Base-by-base conservation (phyloP, 257 asterid genomes). In the Jacaranda mimosifolia region DNA sequence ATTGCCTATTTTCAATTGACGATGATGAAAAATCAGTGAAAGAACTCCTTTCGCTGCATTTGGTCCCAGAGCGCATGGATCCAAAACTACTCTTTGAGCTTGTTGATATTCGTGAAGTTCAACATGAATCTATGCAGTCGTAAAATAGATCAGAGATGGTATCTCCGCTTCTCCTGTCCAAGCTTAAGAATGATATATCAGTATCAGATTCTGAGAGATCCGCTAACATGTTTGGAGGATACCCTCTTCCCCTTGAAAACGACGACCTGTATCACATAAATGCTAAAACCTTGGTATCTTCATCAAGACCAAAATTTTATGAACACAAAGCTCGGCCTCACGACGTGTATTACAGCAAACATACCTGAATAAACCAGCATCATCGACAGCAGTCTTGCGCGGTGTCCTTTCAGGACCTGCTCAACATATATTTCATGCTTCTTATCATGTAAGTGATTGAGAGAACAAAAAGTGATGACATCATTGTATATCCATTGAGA, bases 111-210 rank as follows among this genome's bases (percentile, higher is more conserved):
- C 93, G 77, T 21, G 90, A 84, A 17, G 72, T 83, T 49, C 87
- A 83, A 35, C 81, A 19, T 8, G 89, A 76, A 68, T 88, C 91
- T 19, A 85, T 19, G 78, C 74, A 72, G 9, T 90, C 95, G 9
- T 26, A 62, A 51, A 63, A 68, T 36, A 70, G 39, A 52, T 81
- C 58, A 4, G 83, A 51, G 77, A 77, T 63, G 39, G 84, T 78
- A 74, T 90, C 96, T 15, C 73, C 46, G 57, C 74, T 77, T 48
- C 74, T 72, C 70, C 92, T 83, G 8, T 75, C 91, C 9, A 91
- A 86, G 81, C 95, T 88, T 68, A 90, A 77, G 75, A 85, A 88
- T 13, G 96, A 90, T 82, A 90, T 90, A 64, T 90, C 96, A 0
- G 85, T 82, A 3, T 88, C 90, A 0, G 59, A 49, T 58, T 90